Conservation (phyloP, 371 early-diverging fungal genomes). For the Syncephalis plumigaleata region DNA sequence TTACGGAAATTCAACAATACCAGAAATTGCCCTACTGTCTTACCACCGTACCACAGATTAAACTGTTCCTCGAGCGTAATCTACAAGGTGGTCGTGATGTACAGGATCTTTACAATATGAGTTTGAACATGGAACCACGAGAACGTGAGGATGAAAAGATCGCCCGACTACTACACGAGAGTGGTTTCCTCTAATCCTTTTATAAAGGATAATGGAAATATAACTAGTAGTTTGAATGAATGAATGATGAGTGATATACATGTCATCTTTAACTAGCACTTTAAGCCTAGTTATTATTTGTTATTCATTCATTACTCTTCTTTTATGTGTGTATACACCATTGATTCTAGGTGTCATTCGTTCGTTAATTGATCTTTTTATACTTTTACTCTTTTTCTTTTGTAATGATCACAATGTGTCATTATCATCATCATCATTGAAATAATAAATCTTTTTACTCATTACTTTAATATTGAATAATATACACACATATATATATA, state of each 20-base stretch:
- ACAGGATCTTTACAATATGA: conserved; percentile 45
- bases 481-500: background rate
- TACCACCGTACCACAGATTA: conserved; percentile 60
- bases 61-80: conserved; percentile 46
- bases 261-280: background rate
- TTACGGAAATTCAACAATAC: conserved; percentile 81
- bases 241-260: background rate
- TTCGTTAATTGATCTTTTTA: too few relatives aligned
- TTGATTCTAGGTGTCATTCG: too few relatives aligned
- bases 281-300: background rate
- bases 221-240: background rate
- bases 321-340: too few relatives aligned
- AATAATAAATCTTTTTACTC: too few relatives aligned
- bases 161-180: conserved; percentile 63
- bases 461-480: background rate
- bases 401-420: too few relatives aligned
- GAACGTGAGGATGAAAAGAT: conserved; percentile 85
- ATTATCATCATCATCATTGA: too few relatives aligned
- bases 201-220: background rate
- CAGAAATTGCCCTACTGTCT: conserved; percentile 67
- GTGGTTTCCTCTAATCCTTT: conserved; percentile 55
- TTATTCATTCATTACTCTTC: too few relatives aligned
- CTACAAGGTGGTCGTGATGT: conserved; percentile 28
- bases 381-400: too few relatives aligned
- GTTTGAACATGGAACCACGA: conserved; percentile 65